A percentile compares a stretch with the other conserved stretches of the same genome.
Conservation (phyloP, 139 green algal genomes). For the Chlorella ohadii region DNA sequence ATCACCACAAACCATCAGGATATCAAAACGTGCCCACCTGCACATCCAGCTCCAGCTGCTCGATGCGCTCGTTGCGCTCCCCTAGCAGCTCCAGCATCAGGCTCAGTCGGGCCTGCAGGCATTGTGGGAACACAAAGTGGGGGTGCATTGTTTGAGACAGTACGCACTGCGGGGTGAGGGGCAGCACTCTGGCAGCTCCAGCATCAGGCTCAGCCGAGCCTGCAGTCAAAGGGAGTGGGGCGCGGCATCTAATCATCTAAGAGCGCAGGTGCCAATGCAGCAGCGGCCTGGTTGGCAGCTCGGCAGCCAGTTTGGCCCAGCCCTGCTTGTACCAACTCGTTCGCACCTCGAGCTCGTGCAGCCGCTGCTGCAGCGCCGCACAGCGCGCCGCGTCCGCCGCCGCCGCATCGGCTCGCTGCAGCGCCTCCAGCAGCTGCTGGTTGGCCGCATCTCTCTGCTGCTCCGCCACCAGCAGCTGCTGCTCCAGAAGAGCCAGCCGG, state of each 20-base stretch:
- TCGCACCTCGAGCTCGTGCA: constrained; percentile 21
- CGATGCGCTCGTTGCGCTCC: constrained; percentile 75
- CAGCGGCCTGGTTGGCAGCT: too few relatives aligned
- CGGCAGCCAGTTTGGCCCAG: too few relatives aligned
- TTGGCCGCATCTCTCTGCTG: constrained; percentile 27
- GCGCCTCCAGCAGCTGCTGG: constrained; percentile 35
- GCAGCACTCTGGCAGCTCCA: background rate
- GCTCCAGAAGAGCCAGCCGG: background rate
- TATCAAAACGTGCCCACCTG: background rate
- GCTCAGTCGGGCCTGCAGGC: constrained; percentile 33
- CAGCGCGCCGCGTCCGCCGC: constrained; percentile 39
- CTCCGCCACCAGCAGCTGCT: constrained; percentile 25
- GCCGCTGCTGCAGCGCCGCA: constrained; percentile 28
- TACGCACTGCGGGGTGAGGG: too few relatives aligned
- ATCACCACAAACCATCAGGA: too few relatives aligned
- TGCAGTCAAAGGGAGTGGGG: too few relatives aligned
- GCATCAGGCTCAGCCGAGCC: background rate
- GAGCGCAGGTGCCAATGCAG: too few relatives aligned
- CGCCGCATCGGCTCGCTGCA: constrained; percentile 58
- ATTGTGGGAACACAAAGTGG: too few relatives aligned
- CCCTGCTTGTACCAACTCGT: too few relatives aligned
- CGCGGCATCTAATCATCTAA: too few relatives aligned
- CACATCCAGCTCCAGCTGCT: constrained; percentile 82
- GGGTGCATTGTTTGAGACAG: too few relatives aligned
- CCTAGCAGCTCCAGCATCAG: constrained; percentile 68